Evolutionary conservation across 164 flowering plant genomes (phyloP), one percentile per base, ranked within the genome.

Genomic region (Chimonanthus salicifolius): DNA sequence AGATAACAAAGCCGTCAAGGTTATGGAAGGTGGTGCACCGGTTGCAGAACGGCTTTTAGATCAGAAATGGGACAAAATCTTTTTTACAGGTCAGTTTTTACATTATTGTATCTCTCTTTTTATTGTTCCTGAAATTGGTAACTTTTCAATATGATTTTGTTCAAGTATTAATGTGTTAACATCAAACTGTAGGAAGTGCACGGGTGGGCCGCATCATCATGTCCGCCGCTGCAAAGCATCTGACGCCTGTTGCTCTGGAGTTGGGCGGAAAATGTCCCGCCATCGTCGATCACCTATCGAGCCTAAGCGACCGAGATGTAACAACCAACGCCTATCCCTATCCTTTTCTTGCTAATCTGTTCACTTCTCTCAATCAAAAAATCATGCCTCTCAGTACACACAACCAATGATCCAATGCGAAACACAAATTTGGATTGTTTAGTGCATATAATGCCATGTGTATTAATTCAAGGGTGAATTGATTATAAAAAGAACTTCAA

Each of bases 231-330:
- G 97, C 89, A 20, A 89, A 87, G 74, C 90, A 95, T 80, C 78
- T 93, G 43, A 95, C 99, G 0, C 99, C 99, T 13, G 94, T 95
- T 48, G 85, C 91, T 21, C 79, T 93, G 10, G 99, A 95, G 81
- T 87, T 93, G 58, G 98, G 99, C 7, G 99, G 98, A 73, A 95
- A 93, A 85, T 86, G 97, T 78, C 97, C 99, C 4, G 77, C 80
- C 51, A 83, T 95, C 62, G 4, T 92, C 3, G 98, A 95, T 80
- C 71, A 74, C 44, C 69, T 79, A 16, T 71, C 86, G 18, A 74
- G 45, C 65, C 77, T 86, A 9, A 77, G 83, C 7, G 88, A 89
- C 3, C 46, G 75, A 3, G 73, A 90, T 93, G 97, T 90, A 74
- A 5, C 20, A 7, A 1, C 44, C 45, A 2, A 7, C 6, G 18